Base-by-base conservation (phyloP, 139 green algal species). In the Edaphochlamys debaryana region DNA sequence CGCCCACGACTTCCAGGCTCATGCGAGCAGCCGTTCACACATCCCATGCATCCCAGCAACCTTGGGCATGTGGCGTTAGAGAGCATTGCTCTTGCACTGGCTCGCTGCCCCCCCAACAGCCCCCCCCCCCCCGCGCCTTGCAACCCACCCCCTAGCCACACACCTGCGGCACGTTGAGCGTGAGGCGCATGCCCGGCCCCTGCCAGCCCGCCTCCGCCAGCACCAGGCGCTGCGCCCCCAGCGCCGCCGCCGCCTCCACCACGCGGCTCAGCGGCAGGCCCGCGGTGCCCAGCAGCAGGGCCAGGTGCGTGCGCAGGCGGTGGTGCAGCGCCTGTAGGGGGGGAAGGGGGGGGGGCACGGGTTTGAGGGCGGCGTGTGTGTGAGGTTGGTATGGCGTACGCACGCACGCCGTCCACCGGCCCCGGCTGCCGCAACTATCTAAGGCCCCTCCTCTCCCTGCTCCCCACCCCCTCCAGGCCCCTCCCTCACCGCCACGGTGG, bases 151-250 rank as follows among this genome's bases (percentile, higher is more conserved):
- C 6, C n/a, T n/a, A n/a, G n/a, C n/a, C n/a, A n/a, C 64, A 23
- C 78, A 84, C 67, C 64, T 82, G 63, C 22, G 76, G 76, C 42
- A 82, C 50, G 25, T 82, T 77, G 63, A 87, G 72, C 32, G 54
- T 42, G 3, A 84, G 52, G 6, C 64, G 60, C 64, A 80, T 80
- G 79, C 85, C 68, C 66, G 87, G 85, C 30, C 74, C 76, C 79
- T 84, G 84, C 68, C 74, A 73, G 4, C 76, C 82, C 48, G 82
- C 45, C 41, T 90, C 90, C 60, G 78, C 85, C 54, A 93, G 69
- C 36, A 93, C 45, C 48, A 94, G 77, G 15, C 90, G 80, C 79
- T 89, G 79, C 42, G 86, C 69, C 17, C 68, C 86, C 58, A 95
- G 80, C 30, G 82, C 74, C 30, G 45, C 54, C 9, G 84, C 72